These are phyloP conservation scores for Hysterium pulicare DNA, from an alignment of 2,329 filamentous ascomycete species.

Conservation along the genomic window DNA sequence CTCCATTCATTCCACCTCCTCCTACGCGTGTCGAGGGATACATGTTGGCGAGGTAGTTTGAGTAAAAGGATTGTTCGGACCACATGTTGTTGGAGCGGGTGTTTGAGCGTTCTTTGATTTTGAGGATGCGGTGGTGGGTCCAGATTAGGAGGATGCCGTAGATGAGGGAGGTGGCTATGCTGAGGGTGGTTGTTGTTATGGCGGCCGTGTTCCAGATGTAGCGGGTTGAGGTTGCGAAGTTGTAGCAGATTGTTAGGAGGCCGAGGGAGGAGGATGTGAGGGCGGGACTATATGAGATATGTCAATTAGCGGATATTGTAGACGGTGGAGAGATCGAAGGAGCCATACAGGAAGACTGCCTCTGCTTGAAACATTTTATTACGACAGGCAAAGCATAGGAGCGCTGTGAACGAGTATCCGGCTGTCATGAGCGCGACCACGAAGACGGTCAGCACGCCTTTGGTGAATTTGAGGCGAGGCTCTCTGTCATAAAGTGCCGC, in stretches of 20 bases:
- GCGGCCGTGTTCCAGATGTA: conserved; percentile 45
- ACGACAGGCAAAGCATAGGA: conserved; percentile 47
- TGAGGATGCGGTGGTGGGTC: conserved; percentile 40
- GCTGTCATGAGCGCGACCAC: conserved; percentile 46
- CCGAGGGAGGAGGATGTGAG: conserved; percentile 46
- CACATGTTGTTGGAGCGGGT: conserved; percentile 23
- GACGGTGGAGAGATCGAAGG: neutral
- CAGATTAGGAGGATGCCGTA: conserved; percentile 44
- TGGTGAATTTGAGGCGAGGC: conserved; percentile 37
- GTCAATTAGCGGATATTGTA: conserved; percentile 13
- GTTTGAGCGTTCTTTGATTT: conserved; percentile 20
- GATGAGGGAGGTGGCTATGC: conserved; percentile 36
- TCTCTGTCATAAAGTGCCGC: conserved; percentile 45
- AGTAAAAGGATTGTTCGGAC: conserved; percentile 41
- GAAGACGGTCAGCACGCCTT: conserved; percentile 42
- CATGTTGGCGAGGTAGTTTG: conserved; percentile 47
- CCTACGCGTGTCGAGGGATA: conserved; percentile 34
- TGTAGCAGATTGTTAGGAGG: conserved; percentile 48
- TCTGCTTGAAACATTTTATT: conserved; percentile 48
- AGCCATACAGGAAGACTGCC: conserved; percentile 43
- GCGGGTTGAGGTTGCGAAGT: conserved; percentile 41
- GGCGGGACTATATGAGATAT: conserved; percentile 29
- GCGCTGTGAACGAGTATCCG: conserved; percentile 48
- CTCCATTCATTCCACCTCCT: neutral
- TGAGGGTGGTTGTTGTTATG: conserved; percentile 42